Evolutionary conservation across 495 filamentous ascomycete genomes (phyloP).

Genomic region (Chaetomium fimeti): DNA sequence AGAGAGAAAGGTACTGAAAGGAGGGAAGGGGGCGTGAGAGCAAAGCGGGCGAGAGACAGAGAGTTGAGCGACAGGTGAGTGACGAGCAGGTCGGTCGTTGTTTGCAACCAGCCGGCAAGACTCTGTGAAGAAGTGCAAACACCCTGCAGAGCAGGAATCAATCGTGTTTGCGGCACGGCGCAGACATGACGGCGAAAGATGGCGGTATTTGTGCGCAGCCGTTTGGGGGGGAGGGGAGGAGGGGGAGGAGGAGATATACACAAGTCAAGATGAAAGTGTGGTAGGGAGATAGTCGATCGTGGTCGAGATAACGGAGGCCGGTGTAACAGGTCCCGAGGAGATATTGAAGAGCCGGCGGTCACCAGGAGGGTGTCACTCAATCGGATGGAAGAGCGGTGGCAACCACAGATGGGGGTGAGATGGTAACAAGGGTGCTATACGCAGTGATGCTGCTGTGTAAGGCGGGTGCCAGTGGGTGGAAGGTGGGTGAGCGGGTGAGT

Average conservation of each 20-base stretch:
- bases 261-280: not conserved
- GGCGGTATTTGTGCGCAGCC: not conserved
- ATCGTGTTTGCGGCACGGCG: constrained; percentile 10
- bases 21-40: not conserved
- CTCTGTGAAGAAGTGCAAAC: not conserved
- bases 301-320: not conserved
- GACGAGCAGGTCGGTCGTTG: not conserved
- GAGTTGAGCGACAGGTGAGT: not conserved
- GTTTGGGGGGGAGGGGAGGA: not conserved
- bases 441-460: not conserved
- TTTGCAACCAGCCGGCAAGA: not conserved
- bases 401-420: not conserved
- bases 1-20: too few species aligned
- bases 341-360: not conserved
- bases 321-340: not conserved
- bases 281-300: not conserved
- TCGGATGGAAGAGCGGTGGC: not conserved
- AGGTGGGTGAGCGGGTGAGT: too few species aligned
- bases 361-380: not conserved
- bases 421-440: not conserved
- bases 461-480: not conserved
- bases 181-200: constrained; percentile 12
- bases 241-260: too few species aligned
- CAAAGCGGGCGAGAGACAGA: not conserved
- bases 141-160: constrained; percentile 17